Conservation (phyloP, 2,329 filamentous ascomycete species). For the Emmonsiellopsis sp. region DNA sequence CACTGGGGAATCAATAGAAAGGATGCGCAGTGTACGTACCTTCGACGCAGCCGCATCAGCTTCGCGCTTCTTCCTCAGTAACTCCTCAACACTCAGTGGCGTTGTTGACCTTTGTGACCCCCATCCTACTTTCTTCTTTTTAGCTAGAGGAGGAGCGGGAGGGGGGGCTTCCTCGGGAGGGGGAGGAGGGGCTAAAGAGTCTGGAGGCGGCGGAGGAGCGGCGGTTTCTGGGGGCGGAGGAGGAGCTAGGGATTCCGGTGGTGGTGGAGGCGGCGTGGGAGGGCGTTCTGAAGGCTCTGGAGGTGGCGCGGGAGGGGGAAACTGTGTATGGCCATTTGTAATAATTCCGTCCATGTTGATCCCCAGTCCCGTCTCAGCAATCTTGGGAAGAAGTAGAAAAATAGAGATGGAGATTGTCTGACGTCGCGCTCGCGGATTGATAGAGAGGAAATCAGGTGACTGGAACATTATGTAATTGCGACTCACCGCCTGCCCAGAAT, state of each 20-base stretch:
- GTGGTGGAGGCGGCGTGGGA: slow-evolving; percentile 33
- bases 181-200: slow-evolving; percentile 29
- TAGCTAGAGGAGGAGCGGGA: slow-evolving; percentile 37
- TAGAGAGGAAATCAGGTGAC: too few species aligned
- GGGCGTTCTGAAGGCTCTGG: slow-evolving; percentile 28
- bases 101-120: slow-evolving; percentile 25
- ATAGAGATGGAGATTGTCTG: not conserved
- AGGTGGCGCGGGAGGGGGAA: slow-evolving; percentile 24
- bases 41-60: slow-evolving; percentile 77
- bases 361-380: not conserved
- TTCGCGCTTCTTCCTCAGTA: slow-evolving; percentile 76
- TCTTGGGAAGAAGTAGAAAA: not conserved
- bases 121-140: slow-evolving; percentile 47
- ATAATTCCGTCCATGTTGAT: slow-evolving; percentile 26
- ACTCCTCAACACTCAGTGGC: slow-evolving; percentile 75
- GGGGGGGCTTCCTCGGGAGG: slow-evolving; percentile 35
- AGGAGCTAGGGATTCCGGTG: slow-evolving; percentile 29
- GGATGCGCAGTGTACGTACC: slow-evolving; percentile 30
- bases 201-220: slow-evolving; percentile 30
- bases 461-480: too few species aligned
- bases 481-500: too few species aligned
- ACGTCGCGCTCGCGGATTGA: too few species aligned
- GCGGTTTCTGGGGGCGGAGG: slow-evolving; percentile 33
- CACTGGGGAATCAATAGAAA: not conserved
- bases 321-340: slow-evolving; percentile 19